These are phyloP conservation scores for Brassica cretica DNA, from an alignment of 345 rosid genomes.

Conservation along the genomic window DNA sequence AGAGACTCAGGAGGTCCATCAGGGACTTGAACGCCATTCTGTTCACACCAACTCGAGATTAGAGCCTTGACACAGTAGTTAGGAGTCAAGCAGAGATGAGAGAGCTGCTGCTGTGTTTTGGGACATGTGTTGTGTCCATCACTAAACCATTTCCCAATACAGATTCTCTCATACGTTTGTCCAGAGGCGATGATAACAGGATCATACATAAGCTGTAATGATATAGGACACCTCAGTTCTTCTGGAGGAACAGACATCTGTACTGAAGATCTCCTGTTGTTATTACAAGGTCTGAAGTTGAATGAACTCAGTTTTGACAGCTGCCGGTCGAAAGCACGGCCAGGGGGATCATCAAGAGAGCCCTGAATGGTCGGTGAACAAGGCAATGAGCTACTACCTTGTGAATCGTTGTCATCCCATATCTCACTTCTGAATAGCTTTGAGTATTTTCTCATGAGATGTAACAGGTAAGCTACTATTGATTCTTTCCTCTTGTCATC, in stretches of 20 bases:
- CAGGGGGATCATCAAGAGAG: slow-evolving; percentile 58
- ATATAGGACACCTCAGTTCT: slow-evolving; percentile 94
- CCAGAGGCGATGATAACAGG: slow-evolving; percentile 98
- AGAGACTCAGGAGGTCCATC: slow-evolving; percentile 84
- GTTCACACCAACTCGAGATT: slow-evolving; percentile 92
- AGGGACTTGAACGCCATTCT: slow-evolving; percentile 73
- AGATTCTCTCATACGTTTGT: slow-evolving; percentile 88
- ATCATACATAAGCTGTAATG: slow-evolving; percentile 92
- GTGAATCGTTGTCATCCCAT: slow-evolving; percentile 89
- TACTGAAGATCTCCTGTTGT: slow-evolving; percentile 64
- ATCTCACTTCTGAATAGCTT: slow-evolving; percentile 89
- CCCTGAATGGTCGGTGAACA: slow-evolving; percentile 81
- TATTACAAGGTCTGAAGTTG: slow-evolving; percentile 64
- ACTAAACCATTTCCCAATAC: slow-evolving; percentile 92
- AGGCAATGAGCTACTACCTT: slow-evolving; percentile 72
- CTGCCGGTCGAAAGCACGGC: slow-evolving; percentile 75
- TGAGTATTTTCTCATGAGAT: slow-evolving; percentile 92
- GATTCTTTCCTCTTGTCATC: slow-evolving; percentile 97
- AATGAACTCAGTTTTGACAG: slow-evolving; percentile 77
- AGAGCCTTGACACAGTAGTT: slow-evolving; percentile 94
- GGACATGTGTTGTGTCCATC: slow-evolving; percentile 97
- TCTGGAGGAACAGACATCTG: slow-evolving; percentile 81
- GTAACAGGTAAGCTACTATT: slow-evolving; percentile 86
- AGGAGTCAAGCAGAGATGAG: slow-evolving; percentile 84
- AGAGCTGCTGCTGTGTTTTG: slow-evolving; percentile 79